These are phyloP conservation scores for Olyra latifolia DNA, from an alignment of 176 grass and related monocot genomes.

Conservation along the genomic window DNA sequence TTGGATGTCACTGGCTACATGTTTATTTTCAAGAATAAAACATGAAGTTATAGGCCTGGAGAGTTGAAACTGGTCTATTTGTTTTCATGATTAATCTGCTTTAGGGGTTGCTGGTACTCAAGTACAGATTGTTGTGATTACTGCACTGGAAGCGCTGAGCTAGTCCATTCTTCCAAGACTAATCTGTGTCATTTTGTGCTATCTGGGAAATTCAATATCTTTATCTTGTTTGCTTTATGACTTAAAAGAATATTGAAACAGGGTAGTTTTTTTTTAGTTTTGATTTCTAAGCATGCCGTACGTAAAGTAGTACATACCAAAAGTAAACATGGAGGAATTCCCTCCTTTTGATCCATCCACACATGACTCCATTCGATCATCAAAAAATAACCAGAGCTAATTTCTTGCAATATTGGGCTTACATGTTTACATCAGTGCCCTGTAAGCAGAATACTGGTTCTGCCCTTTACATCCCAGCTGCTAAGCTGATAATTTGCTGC, in stretches of 20 bases:
- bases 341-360: not conserved
- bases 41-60: not conserved
- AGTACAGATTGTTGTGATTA: not conserved
- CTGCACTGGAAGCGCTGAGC: not conserved
- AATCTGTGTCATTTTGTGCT: not conserved
- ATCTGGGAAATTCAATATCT: not conserved
- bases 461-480: not conserved
- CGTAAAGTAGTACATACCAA: not conserved
- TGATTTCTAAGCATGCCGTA: not conserved
- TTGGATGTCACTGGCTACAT: not conserved
- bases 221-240: not conserved
- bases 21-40: not conserved
- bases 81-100: not conserved
- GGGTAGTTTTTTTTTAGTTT: not conserved
- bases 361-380: not conserved
- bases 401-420: not conserved
- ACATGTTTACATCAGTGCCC: slow-evolving; percentile 11
- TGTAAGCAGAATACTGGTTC: not conserved
- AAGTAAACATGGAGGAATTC: not conserved
- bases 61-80: not conserved
- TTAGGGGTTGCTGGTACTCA: not conserved
- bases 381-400: not conserved
- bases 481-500: slow-evolving; percentile 18
- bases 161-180: not conserved
- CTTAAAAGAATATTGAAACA: not conserved